Conservation (phyloP, 2,329 filamentous ascomycete species). For the Fusarium sarcochroum region DNA sequence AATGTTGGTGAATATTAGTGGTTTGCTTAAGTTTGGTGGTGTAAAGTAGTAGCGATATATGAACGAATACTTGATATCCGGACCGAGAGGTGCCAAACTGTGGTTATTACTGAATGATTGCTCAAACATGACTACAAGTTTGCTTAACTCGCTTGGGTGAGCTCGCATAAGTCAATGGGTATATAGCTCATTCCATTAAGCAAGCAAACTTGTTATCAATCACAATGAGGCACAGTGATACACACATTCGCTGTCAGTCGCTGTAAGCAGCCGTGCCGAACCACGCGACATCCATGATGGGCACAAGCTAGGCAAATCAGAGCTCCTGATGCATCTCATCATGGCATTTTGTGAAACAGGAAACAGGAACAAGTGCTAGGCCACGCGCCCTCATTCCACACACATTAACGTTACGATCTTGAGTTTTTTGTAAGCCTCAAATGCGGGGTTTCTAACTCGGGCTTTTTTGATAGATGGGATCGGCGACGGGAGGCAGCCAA, state of each 20-base stretch:
- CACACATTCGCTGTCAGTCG: conserved; percentile 2
- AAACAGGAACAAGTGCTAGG: conserved; percentile 2
- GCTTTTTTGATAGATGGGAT: conserved; percentile 15
- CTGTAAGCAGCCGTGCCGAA: conserved; percentile 4
- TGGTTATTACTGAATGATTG: background rate
- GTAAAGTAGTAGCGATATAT: conserved; percentile 13
- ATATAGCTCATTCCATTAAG: background rate
- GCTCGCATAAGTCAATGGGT: background rate
- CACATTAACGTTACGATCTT: background rate
- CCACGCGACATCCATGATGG: conserved; percentile 18
- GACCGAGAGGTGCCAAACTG: background rate
- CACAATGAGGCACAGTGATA: background rate
- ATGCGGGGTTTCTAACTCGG: conserved; percentile 17
- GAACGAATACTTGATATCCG: conserved; percentile 20
- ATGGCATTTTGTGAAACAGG: conserved; percentile 8
- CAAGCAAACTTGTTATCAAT: background rate
- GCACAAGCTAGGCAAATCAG: conserved; percentile 1
- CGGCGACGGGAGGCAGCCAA: conserved; percentile 12
- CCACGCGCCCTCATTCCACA: background rate
- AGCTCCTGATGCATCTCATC: background rate
- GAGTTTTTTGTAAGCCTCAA: background rate
- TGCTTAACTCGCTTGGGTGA: too few relatives aligned
- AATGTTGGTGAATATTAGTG: conserved; percentile 4
- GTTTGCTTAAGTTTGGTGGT: conserved; percentile 6
- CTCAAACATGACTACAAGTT: background rate